phyloP scores from a whole-genome alignment of 2,329 filamentous ascomycete species.

The Fusarium graminum region DNA sequence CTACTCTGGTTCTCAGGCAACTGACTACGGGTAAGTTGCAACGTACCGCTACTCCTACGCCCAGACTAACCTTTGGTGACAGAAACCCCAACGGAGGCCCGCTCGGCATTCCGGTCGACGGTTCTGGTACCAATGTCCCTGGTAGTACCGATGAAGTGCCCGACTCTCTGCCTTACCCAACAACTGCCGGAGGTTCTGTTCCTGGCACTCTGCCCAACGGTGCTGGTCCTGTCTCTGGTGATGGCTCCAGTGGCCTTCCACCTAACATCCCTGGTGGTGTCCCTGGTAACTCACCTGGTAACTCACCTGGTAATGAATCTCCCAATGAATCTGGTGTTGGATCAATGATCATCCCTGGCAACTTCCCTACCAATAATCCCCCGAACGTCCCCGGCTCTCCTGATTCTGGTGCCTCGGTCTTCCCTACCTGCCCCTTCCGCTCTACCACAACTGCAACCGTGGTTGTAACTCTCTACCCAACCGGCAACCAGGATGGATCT shows the following conservation, averaged over 20 bases:
- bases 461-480: conserved; percentile 61
- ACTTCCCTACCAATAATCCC: conserved; percentile 22
- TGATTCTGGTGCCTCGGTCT: conserved; percentile 21
- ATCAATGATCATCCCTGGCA: conserved; percentile 27
- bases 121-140: conserved; percentile 28
- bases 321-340: conserved; percentile 20
- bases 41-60: background rate
- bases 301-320: conserved; percentile 6
- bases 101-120: conserved; percentile 17
- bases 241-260: conserved; percentile 31
- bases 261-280: conserved; percentile 21
- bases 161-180: conserved; percentile 28
- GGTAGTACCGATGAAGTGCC: conserved; percentile 33
- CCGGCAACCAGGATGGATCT: conserved; percentile 46
- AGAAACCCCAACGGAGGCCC: conserved; percentile 35
- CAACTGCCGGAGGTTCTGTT: conserved; percentile 27
- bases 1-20: conserved; percentile 51
- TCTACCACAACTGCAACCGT: conserved; percentile 61
- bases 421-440: conserved; percentile 57
- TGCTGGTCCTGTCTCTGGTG: conserved; percentile 17
- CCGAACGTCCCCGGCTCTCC: conserved; percentile 19
- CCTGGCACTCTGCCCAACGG: conserved; percentile 36
- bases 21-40: conserved; percentile 52
- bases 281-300: conserved; percentile 18
- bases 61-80: conserved; percentile 20